Base-by-base conservation (phyloP, 2,329 filamentous ascomycete genomes). In the Monosporascus sp. region DNA sequence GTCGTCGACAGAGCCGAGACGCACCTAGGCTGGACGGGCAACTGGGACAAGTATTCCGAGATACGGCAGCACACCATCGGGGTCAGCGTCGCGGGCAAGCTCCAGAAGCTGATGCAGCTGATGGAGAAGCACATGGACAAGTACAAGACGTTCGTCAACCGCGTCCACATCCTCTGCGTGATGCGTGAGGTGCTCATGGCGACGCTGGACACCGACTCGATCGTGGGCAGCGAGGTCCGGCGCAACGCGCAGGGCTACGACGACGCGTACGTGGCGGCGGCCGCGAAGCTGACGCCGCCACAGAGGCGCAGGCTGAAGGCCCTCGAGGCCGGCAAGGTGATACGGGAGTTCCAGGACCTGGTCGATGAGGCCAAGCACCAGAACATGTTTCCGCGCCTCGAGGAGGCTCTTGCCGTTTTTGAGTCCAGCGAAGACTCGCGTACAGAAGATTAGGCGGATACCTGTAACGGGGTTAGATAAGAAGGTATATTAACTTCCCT, bases 151-250 rank as follows among this genome's bases (percentile, higher is more conserved):
- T 55, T 63, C 20, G 35, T 47, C 15, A 61, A 60, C 48, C 59
- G 58, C 18, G 54, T 59, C 18, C 61, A 63, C 51, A 58, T 63
- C 35, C 52, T 63, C 4, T 57, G 54, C 37, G 57, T 60, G 35
- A 62, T 62, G 60, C 54, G 57, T 8, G 57, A 61, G 50, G 51
- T 62, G 18, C 53, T 61, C 22, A 49, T 50, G 31, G 54, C 55
- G 18, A 57, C 55, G 4, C 47, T 62, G 1, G 57, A 62, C 20
- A 57, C 60, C 2, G 49, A 56, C 11, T 46, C 51, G 17, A 37
- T 38, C 25, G 51, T 57, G 14, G 58, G 60, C 47, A 48, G 31
- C 24, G 50, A 55, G 45, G 56, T 54, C 31, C 54, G 53, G 15
- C 47, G 55, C n/a, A 50, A 39, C 20, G 49, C 54, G 18, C 55